Conservation (phyloP, 2,329 filamentous ascomycete species). For the Thielaviopsis punctulata region DNA sequence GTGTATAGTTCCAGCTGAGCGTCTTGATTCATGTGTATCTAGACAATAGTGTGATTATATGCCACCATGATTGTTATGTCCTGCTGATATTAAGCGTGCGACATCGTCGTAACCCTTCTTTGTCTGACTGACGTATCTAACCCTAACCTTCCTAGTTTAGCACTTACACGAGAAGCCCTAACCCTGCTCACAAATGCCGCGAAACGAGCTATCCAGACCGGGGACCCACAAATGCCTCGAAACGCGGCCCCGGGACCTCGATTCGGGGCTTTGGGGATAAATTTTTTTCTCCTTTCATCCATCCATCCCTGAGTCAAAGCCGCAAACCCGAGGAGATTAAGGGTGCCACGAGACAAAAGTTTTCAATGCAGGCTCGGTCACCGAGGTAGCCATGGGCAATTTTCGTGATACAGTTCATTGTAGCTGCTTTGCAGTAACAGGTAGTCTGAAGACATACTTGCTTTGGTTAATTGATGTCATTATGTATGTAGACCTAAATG, state of each 20-base stretch:
- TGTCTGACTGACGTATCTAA: background rate
- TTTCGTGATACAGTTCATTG: no score
- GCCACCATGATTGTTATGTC: background rate
- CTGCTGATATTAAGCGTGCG: background rate
- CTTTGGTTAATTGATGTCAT: no score
- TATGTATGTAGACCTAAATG: no score
- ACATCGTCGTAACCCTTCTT: background rate
- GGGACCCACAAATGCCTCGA: background rate
- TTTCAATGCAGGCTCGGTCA: no score
- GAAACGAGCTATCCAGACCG: background rate
- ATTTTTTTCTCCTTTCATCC: background rate
- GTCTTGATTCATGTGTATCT: background rate
- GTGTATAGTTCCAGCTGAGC: no score
- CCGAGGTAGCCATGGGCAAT: no score
- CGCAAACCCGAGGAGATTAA: no score
- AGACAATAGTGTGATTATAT: background rate
- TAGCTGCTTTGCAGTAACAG: no score
- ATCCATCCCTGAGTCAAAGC: no score
- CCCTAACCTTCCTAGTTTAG: background rate
- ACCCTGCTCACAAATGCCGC: background rate
- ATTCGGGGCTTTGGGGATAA: background rate
- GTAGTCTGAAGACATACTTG: no score
- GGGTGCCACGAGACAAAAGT: no score
- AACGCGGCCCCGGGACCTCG: constrained; percentile 1
- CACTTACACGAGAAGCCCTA: background rate